Evolutionary conservation across 2,329 filamentous ascomycete genomes (phyloP), one percentile per base, ranked within the genome.

Genomic region (Beauveria sp.): DNA sequence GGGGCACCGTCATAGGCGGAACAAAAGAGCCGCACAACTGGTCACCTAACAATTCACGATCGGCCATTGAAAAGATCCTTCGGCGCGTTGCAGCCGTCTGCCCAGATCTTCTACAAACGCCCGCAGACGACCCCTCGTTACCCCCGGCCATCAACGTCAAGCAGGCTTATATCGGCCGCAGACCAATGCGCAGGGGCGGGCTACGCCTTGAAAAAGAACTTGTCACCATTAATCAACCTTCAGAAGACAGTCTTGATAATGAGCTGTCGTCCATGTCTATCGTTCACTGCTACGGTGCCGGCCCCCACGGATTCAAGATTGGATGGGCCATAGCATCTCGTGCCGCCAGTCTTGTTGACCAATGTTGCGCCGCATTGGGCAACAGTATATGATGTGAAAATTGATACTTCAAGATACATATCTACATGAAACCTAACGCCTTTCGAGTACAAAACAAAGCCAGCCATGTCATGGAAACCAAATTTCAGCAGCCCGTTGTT

Each of bases 251-350:
- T 8, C 41, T 61, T 7, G 6, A 30, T 16, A 55, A 55, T 5
- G 41, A 61, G 14, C 3, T 40, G 16, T 26, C n/a, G 16, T 16
- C 34, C 14, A 22, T 56, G 2, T 16, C 37, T 22, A 18, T 61
- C 18, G 53, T 61, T 14, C 59, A 61, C 40, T 56, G 46, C 46
- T 61, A 61, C n/a, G 59, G 59, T 16, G 59, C 59, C 2, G 59
- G 59, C 4, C 46, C 59, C 6, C 46, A 40, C 9, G 59, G 59
- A 3, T 57, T 51, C 47, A 57, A 61, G n/a, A 58, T 57, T 20
- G 48, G 54, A 37, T 62, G 46, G 47, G 60, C 52, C 9, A 48
- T 48, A 12, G 54, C 37, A 16, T 43, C 55, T 30, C 46, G 34
- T 37, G 46, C 30, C 8, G n/a, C 14, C 3, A 30, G 20, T 22